phyloP scores from a whole-genome alignment of 495 filamentous ascomycete species.

The Physcia stellaris region DNA sequence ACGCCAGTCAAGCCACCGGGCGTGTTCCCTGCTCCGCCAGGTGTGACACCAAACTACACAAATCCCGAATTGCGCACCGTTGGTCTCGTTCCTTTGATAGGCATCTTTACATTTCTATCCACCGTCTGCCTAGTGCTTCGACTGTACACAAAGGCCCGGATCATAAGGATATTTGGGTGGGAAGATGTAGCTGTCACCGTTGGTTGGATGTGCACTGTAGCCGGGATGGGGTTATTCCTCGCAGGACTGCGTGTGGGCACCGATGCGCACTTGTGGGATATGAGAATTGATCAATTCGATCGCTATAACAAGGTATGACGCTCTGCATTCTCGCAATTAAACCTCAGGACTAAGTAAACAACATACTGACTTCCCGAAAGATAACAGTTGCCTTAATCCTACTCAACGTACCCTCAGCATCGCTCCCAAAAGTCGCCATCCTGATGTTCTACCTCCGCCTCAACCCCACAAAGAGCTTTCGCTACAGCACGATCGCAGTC shows the following conservation, averaged over 20 bases:
- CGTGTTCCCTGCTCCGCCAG: conserved; percentile 20
- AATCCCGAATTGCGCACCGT: conserved; percentile 14
- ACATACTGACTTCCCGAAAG: conserved; percentile 12
- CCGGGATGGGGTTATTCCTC: not conserved
- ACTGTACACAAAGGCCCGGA: conserved; percentile 22
- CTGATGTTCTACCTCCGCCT: conserved; percentile 37
- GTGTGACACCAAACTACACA: conserved; percentile 21
- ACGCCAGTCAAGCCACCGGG: too few relatives aligned
- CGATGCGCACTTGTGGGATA: conserved; percentile 21
- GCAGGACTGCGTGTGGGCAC: conserved; percentile 12
- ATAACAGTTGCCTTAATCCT: conserved; percentile 18
- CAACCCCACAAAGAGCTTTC: conserved; percentile 25
- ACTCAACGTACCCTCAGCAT: conserved; percentile 25
- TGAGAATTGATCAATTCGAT: conserved; percentile 6
- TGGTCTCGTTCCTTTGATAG: conserved; percentile 23
- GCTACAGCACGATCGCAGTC: conserved; percentile 19
- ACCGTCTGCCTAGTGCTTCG: conserved; percentile 17
- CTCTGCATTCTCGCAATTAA: not conserved
- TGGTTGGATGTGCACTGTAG: conserved; percentile 16
- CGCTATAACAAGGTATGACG: conserved; percentile 12
- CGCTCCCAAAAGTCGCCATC: conserved; percentile 29
- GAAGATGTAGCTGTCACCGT: conserved; percentile 30
- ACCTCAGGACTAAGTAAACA: not conserved
- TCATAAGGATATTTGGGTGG: conserved; percentile 21
- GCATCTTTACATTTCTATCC: conserved; percentile 21